Percentiles rank a stretch among this genome's conserved stretches.
Conservation (phyloP, 148 eudicot species). For the Chenopodium berlandieri region DNA sequence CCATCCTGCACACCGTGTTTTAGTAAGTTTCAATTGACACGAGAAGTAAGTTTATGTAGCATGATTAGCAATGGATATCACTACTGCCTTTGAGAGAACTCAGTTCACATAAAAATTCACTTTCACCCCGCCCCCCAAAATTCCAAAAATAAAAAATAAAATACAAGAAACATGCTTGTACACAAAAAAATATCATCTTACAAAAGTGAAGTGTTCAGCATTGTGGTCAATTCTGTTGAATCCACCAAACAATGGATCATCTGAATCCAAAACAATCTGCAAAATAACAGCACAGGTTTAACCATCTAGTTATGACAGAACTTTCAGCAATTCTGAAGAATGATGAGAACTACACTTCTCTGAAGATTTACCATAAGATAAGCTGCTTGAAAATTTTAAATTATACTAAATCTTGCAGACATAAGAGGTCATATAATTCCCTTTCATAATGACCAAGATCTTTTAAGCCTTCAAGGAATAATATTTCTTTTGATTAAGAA, state of each 20-base stretch:
- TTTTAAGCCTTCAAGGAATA: neutral
- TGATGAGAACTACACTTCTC: no score
- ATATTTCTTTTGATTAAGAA: neutral
- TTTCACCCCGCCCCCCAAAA: no score
- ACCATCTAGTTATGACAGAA: neutral
- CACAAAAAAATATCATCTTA: constrained; percentile 32
- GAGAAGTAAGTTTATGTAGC: neutral
- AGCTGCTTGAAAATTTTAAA: no score
- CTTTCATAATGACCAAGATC: neutral
- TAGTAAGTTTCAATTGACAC: neutral
- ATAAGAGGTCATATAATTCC: neutral
- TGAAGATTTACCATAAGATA: no score
- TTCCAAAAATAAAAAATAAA: no score
- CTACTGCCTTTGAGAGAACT: neutral
- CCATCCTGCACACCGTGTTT: constrained; percentile 54
- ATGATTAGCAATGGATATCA: neutral
- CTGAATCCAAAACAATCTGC: constrained; percentile 88
- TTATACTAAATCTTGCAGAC: no score
- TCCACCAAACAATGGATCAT: constrained; percentile 76
- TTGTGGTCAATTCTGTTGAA: constrained; percentile 63
- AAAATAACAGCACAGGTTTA: constrained; percentile 22
- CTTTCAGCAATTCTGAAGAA: no score
- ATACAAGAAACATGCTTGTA: no score
- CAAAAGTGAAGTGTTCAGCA: constrained; percentile 72
- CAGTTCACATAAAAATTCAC: neutral